A percentile compares a stretch with the other conserved stretches of the same genome.
These are phyloP conservation scores for Smallanthus sonchifolius DNA, from an alignment of 129 eudicot genomes.

Conservation along the genomic window DNA sequence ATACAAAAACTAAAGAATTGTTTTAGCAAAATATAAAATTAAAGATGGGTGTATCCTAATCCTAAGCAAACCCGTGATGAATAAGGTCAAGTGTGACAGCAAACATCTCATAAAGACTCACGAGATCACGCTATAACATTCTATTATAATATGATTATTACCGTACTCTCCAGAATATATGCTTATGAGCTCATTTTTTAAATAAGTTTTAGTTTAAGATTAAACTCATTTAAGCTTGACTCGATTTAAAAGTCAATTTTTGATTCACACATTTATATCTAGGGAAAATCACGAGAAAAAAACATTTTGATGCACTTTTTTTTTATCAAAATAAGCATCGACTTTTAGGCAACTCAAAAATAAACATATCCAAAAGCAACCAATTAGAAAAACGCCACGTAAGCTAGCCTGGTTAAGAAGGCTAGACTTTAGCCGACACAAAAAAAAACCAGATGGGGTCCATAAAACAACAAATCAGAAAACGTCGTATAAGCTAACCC, in stretches of 20 bases:
- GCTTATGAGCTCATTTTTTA: not conserved
- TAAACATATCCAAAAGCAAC: too few species aligned
- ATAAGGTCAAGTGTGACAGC: constrained; percentile 34
- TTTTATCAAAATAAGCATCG: too few species aligned
- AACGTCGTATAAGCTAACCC: too few species aligned
- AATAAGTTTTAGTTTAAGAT: not conserved
- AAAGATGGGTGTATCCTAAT: constrained; percentile 12
- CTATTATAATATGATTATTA: constrained; percentile 3
- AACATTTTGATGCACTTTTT: too few species aligned
- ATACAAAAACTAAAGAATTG: not conserved
- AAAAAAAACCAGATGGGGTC: too few species aligned
- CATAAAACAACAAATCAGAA: too few species aligned
- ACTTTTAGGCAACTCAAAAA: too few species aligned
- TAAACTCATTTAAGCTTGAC: not conserved
- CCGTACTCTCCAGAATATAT: not conserved
- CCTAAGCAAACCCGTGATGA: constrained; percentile 39
- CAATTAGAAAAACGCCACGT: too few species aligned
- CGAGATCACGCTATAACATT: constrained; percentile 12
- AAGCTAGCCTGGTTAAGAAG: too few species aligned
- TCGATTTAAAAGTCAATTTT: not conserved
- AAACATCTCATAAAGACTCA: constrained; percentile 14
- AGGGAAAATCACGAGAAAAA: too few species aligned
- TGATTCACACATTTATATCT: too few species aligned
- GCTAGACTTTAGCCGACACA: too few species aligned
- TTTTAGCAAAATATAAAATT: not conserved